phyloP scores from a whole-genome alignment of 306 rosid genomes.

The Glycyrrhiza uralensis region DNA sequence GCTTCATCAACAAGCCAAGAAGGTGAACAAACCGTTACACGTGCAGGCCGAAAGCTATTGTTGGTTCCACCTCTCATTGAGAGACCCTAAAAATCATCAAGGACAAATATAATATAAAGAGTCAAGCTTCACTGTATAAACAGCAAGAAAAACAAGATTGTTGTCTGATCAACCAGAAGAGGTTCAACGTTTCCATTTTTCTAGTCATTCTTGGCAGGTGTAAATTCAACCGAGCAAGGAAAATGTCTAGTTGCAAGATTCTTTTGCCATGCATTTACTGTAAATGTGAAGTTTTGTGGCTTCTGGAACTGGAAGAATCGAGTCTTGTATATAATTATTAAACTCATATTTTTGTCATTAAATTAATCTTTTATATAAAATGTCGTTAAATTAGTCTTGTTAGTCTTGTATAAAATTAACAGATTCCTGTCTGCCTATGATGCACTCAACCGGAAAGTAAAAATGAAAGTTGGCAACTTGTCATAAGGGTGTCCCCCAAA shows the following conservation, averaged over 20 bases:
- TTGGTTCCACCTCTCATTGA: conserved; percentile 45
- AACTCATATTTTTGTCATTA: neutral
- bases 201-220: conserved; percentile 1
- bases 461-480: conserved; percentile 19
- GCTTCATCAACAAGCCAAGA: conserved; percentile 30
- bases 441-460: conserved; percentile 31
- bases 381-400: neutral
- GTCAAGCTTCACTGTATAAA: conserved; percentile 4
- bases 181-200: neutral
- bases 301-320: no score
- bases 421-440: conserved; percentile 41
- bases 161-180: neutral
- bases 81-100: conserved; percentile 17
- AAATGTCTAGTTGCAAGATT: neutral
- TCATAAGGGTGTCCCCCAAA: conserved; percentile 32
- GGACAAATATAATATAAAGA: conserved; percentile 15
- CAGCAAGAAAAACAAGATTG: neutral
- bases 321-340: no score
- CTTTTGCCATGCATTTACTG: neutral
- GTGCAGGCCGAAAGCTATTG: conserved; percentile 51
- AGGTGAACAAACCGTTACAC: conserved; percentile 36
- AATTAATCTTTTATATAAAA: neutral
- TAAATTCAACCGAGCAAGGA: neutral
- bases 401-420: neutral
- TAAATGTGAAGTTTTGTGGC: neutral